These are phyloP conservation scores for Waltergamsia citrina DNA, from an alignment of 2,329 filamentous ascomycete genomes.

Conservation along the genomic window DNA sequence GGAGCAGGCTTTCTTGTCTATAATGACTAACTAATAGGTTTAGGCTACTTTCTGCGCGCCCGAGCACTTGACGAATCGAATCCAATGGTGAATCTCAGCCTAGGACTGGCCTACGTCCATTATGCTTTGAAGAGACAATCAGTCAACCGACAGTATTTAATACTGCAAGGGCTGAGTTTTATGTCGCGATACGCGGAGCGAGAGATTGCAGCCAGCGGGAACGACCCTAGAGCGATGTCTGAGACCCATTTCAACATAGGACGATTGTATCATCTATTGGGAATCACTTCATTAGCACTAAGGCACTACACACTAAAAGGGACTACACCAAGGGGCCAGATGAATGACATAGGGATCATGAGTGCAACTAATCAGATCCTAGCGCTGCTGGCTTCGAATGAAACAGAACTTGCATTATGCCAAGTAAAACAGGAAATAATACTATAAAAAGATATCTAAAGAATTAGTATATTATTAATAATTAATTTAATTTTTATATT, in stretches of 20 bases:
- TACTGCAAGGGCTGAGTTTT: slow-evolving; percentile 78
- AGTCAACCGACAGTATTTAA: slow-evolving; percentile 80
- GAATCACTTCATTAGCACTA: slow-evolving; percentile 46
- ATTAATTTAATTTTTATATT: background rate
- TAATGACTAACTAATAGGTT: background rate
- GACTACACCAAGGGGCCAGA: slow-evolving; percentile 6
- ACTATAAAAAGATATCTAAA: slow-evolving; percentile 4
- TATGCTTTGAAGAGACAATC: slow-evolving; percentile 82
- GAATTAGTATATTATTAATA: background rate
- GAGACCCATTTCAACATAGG: slow-evolving; percentile 29
- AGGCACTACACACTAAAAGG: slow-evolving; percentile 51
- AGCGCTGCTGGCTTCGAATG: slow-evolving; percentile 18
- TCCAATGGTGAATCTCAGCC: slow-evolving; percentile 67
- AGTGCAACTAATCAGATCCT: slow-evolving; percentile 21
- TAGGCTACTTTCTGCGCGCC: slow-evolving; percentile 75
- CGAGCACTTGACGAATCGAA: slow-evolving; percentile 67
- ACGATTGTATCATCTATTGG: slow-evolving; percentile 25
- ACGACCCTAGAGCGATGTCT: slow-evolving; percentile 10
- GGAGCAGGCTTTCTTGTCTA: background rate
- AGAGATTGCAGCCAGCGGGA: background rate
- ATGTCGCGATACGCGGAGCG: slow-evolving; percentile 35
- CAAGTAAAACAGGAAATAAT: slow-evolving; percentile 16
- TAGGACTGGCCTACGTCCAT: slow-evolving; percentile 80
- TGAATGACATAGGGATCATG: slow-evolving; percentile 16
- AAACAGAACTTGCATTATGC: slow-evolving; percentile 14